phyloP scores from a whole-genome alignment of 1,284 basidiomycete genomes.

The Apiotrichum domesticum region DNA sequence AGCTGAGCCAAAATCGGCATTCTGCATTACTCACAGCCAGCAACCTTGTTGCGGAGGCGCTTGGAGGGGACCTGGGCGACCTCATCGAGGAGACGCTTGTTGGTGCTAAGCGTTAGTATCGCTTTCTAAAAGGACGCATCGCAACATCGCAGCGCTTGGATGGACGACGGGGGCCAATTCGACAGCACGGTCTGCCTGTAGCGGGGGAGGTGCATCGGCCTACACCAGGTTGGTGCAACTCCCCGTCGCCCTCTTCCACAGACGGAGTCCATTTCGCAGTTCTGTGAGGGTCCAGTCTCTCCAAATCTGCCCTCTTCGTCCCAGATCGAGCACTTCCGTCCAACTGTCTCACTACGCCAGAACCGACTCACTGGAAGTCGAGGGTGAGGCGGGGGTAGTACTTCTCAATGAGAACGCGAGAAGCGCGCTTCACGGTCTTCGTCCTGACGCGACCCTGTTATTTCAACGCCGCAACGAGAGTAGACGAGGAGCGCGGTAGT shows the following conservation, averaged over 20 bases:
- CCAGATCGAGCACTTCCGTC: background rate
- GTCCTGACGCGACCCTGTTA: conserved; percentile 96
- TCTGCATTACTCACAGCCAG: conserved; percentile 57
- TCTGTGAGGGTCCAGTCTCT: background rate
- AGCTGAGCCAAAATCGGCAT: no score
- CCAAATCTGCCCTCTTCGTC: background rate
- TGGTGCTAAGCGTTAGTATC: conserved; percentile 56
- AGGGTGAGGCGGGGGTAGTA: conserved; percentile 96
- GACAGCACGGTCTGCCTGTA: no score
- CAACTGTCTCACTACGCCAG: background rate
- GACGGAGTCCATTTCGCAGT: background rate
- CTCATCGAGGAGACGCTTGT: conserved; percentile 99
- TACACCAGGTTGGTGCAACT: no score
- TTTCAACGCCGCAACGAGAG: background rate
- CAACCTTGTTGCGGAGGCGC: conserved; percentile 99
- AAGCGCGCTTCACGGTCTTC: conserved; percentile 99
- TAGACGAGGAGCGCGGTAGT: background rate
- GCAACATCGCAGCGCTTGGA: no score
- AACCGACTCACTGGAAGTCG: conserved; percentile 66
- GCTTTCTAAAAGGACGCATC: no score
- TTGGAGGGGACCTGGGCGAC: conserved; percentile 97
- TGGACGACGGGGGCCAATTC: no score
- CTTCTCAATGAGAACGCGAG: conserved; percentile 98
- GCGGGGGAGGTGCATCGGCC: no score
- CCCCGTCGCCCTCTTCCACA: no score